Percentiles rank a stretch among this genome's conserved stretches.
Evolutionary conservation across 1,284 basidiomycete species (phyloP).

Genomic region (Marasmius oreades): DNA sequence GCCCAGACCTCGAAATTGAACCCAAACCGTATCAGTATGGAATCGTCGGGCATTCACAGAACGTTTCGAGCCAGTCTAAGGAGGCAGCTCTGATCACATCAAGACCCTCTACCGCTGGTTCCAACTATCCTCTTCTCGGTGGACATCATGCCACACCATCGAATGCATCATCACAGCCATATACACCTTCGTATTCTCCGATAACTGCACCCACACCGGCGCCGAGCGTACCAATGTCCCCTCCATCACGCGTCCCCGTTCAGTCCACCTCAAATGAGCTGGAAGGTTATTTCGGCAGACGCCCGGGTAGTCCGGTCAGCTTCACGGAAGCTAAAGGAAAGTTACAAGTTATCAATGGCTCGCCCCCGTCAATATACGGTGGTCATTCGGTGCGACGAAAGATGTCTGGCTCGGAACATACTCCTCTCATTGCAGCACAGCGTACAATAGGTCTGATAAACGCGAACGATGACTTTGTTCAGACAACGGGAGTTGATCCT

Average conservation of each 20-base stretch:
- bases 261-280: neutral
- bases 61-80: conserved; percentile 13
- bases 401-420: conserved; percentile 7
- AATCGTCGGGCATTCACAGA: conserved; percentile 44
- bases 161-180: neutral
- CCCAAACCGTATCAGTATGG: conserved; percentile 51
- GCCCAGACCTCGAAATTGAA: conserved; percentile 25
- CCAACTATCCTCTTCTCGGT: conserved; percentile 23
- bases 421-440: conserved; percentile 15
- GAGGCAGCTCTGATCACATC: conserved; percentile 30
- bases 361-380: conserved; percentile 4
- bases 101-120: conserved; percentile 39
- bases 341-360: neutral
- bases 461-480: neutral
- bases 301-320: neutral
- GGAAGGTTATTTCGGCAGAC: neutral
- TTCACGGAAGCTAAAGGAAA: neutral
- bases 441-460: neutral
- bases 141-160: neutral
- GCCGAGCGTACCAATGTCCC: neutral
- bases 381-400: conserved; percentile 4
- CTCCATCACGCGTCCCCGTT: neutral
- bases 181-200: neutral
- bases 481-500: neutral
- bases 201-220: conserved; percentile 7